Base-by-base conservation (phyloP, 1,284 basidiomycete genomes). In the Tilletiopsis washingtonensis region DNA sequence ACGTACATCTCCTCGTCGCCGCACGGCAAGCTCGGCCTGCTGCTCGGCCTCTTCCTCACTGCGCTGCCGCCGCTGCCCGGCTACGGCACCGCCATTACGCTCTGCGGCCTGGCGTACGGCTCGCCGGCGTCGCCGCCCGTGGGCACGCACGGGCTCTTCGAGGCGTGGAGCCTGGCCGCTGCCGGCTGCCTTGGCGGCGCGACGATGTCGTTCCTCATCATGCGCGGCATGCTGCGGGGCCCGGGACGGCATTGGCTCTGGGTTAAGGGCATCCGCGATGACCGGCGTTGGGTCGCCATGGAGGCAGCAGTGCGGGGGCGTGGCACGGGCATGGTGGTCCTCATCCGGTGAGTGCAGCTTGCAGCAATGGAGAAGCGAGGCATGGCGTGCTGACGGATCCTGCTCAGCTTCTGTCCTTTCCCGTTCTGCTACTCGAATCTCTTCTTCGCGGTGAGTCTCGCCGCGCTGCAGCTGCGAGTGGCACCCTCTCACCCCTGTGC, bases 41-140 rank as follows among this genome's bases (percentile, higher is more conserved):
- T 53, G 0, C 27, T 49, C 15, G 49, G 59, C 20, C 42, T 61
- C n/a, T 36, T 57, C 19, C 47, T 67, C n/a, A 27, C 40, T 9
- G 48, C 56, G 14, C 60, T 72, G 26, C 69, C 69, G 3, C 69
- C 69, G 2, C 48, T 64, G 23, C 44, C 61, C 34, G 69, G 69
- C 7, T 72, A 71, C 43, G 62, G 62, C 4, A 66, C 64, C 0
- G 40, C 48, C 6, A 56, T 71, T 25, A 71, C 68, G 2, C 47
- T 72, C 1, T 62, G 55, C 34, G 68, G 69, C 1, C 48, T 68
- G 15, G 59, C 64, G 9, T 71, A 62, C 58, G 68, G 56, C 26
- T 40, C 39, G 5, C 34, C 43, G 1, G 7, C 38, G 17, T 21
- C 21, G 20, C 20, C 14, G 43, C 15, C 11, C 29, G n/a, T 14